Percentiles rank a stretch among this genome's conserved stretches.
phyloP scores from a whole-genome alignment of 2,329 filamentous ascomycete species.

The Penicillium polonicum region DNA sequence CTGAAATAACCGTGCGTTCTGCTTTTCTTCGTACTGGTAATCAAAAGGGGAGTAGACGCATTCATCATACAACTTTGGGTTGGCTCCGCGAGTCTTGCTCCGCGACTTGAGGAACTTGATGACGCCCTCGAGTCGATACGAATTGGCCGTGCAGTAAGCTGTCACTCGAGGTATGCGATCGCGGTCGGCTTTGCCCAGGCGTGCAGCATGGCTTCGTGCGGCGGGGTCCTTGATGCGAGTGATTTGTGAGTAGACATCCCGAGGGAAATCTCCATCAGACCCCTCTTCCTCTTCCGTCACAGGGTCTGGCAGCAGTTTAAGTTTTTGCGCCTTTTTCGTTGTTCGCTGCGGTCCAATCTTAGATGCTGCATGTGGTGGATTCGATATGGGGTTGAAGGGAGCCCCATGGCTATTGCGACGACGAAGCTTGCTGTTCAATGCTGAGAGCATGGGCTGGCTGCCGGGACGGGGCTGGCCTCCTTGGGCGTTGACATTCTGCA shows the following conservation, averaged over 20 bases:
- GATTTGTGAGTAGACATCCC: slow-evolving; percentile 97
- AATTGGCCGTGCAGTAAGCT: slow-evolving; percentile 92
- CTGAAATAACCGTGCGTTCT: slow-evolving; percentile 32
- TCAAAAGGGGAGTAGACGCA: slow-evolving; percentile 95
- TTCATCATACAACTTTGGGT: slow-evolving; percentile 92
- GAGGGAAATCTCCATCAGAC: slow-evolving; percentile 81
- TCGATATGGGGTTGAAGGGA: slow-evolving; percentile 45
- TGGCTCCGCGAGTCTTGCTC: slow-evolving; percentile 71
- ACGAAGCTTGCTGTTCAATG: slow-evolving; percentile 82
- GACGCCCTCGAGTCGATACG: slow-evolving; percentile 84
- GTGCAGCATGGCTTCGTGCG: slow-evolving; percentile 84
- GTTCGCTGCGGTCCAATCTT: slow-evolving; percentile 95
- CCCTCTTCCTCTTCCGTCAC: slow-evolving; percentile 78
- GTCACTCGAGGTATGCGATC: slow-evolving; percentile 85
- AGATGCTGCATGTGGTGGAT: slow-evolving; percentile 44
- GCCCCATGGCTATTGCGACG: slow-evolving; percentile 80
- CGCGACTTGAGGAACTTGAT: slow-evolving; percentile 89
- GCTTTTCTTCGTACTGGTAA: slow-evolving; percentile 60
- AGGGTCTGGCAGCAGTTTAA: slow-evolving; percentile 93
- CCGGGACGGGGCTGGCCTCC: slow-evolving; percentile 28
- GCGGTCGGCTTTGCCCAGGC: slow-evolving; percentile 89
- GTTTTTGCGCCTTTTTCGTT: slow-evolving; percentile 92
- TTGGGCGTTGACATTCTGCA: slow-evolving; percentile 31
- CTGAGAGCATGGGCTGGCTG: slow-evolving; percentile 66
- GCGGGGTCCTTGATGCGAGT: slow-evolving; percentile 96